phyloP scores from a whole-genome alignment of 2,329 filamentous ascomycete species.

The Claviceps sp. region DNA sequence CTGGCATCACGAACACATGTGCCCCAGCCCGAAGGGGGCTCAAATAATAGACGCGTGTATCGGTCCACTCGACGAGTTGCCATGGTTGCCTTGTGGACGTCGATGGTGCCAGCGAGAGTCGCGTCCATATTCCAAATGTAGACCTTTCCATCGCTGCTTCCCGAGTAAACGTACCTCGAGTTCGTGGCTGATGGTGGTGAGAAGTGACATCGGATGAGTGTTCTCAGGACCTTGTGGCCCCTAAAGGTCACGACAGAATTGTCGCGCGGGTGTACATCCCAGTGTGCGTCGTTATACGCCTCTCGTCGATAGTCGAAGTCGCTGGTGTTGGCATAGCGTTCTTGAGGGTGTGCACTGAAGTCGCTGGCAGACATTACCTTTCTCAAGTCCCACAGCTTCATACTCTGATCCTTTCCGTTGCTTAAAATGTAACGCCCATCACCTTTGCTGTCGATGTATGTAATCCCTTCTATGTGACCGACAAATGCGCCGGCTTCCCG shows the following conservation, averaged over 20 bases:
- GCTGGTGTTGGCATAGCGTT: conserved; percentile 37
- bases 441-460: conserved; percentile 57
- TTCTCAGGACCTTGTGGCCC: conserved; percentile 78
- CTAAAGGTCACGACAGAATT: conserved; percentile 90
- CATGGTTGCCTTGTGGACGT: conserved; percentile 60
- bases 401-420: conserved; percentile 92
- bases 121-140: conserved; percentile 92
- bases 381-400: conserved; percentile 92
- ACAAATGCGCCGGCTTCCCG: conserved; percentile 55
- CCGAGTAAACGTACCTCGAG: conserved; percentile 84
- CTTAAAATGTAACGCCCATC: conserved; percentile 74
- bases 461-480: conserved; percentile 53
- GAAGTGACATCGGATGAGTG: conserved; percentile 90
- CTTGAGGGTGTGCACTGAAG: conserved; percentile 42
- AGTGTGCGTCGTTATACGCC: conserved; percentile 50
- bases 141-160: conserved; percentile 78
- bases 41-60: conserved; percentile 40
- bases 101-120: conserved; percentile 62
- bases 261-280: conserved; percentile 56
- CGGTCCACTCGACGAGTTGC: conserved; percentile 44
- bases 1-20: conserved; percentile 78
- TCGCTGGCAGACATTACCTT: conserved; percentile 69
- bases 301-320: conserved; percentile 66
- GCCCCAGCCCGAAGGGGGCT: conserved; percentile 49
- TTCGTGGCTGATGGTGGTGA: conserved; percentile 77